phyloP scores from a whole-genome alignment of 768 basidiomycete species.

The Naematelia aurantialba region DNA sequence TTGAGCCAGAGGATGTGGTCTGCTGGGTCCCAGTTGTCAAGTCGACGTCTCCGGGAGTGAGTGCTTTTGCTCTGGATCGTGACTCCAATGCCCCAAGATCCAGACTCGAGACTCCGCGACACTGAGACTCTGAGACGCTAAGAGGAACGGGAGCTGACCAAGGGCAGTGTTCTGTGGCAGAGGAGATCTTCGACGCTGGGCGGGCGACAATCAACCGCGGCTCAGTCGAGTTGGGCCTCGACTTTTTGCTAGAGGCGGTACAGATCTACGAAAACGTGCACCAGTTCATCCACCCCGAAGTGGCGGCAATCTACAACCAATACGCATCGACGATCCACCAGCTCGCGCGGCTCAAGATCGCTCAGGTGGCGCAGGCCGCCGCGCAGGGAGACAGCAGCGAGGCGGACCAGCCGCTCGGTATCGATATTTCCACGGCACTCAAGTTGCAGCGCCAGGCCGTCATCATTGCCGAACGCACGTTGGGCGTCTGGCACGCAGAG shows the following conservation, averaged over 20 bases:
- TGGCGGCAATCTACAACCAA: constrained; percentile 51
- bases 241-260: constrained; percentile 52
- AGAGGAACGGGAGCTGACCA: constrained; percentile 1
- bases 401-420: constrained; percentile 43
- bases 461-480: constrained; percentile 52
- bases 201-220: constrained; percentile 49
- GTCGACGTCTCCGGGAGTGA: constrained; percentile 49
- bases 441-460: constrained; percentile 52
- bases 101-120: too few species aligned
- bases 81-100: too few species aligned
- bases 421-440: constrained; percentile 50
- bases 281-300: constrained; percentile 53
- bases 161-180: constrained; percentile 48
- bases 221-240: constrained; percentile 50
- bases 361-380: constrained; percentile 23
- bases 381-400: constrained; percentile 35
- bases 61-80: too few species aligned
- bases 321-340: constrained; percentile 52
- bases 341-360: constrained; percentile 47
- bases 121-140: neutral
- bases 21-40: constrained; percentile 52
- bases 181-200: constrained; percentile 52
- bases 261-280: constrained; percentile 53
- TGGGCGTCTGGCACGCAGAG: constrained; percentile 51
- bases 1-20: constrained; percentile 52